Conservation (phyloP, 108 stramenopile genomes). For the Pseudonitzschia pungens region DNA sequence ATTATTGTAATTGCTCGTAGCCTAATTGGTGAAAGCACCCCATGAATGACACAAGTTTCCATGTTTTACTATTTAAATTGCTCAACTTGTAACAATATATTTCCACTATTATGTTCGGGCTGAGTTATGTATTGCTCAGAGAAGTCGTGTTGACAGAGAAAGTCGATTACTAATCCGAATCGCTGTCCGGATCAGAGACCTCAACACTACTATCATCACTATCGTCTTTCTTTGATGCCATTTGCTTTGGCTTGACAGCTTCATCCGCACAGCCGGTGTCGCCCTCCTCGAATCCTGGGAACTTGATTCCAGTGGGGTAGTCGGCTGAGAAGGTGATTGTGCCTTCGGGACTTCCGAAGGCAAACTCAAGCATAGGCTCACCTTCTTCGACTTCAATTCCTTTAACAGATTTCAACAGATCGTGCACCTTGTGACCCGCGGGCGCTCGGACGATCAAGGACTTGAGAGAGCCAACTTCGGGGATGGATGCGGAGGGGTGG, state of each 20-base stretch:
- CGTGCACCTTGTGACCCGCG: conserved; percentile 45
- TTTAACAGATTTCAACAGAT: conserved; percentile 32
- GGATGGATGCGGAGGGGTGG: conserved; percentile 50
- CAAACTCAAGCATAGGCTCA: conserved; percentile 43
- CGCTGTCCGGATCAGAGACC: conserved; percentile 8
- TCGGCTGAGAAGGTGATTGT: conserved; percentile 47
- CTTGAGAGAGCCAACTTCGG: conserved; percentile 45
- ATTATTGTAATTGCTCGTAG: too few species aligned
- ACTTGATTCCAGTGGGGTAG: conserved; percentile 42
- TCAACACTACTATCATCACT: conserved; percentile 12
- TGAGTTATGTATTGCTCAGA: too few species aligned
- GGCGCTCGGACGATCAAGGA: conserved; percentile 41
- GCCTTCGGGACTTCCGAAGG: conserved; percentile 52
- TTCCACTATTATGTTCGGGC: too few species aligned
- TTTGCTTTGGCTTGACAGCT: conserved; percentile 29
- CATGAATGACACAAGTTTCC: too few species aligned
- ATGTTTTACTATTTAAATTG: too few species aligned
- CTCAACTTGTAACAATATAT: too few species aligned
- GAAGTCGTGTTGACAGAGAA: neutral
- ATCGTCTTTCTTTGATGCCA: conserved; percentile 12
- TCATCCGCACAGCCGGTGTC: conserved; percentile 26
- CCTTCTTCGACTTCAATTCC: conserved; percentile 45
- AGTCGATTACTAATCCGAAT: neutral
- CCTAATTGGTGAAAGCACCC: too few species aligned
- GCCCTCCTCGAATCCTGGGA: conserved; percentile 53